Conservation (phyloP, 257 asterid genomes). For the Fraxinus pennsylvanica region DNA sequence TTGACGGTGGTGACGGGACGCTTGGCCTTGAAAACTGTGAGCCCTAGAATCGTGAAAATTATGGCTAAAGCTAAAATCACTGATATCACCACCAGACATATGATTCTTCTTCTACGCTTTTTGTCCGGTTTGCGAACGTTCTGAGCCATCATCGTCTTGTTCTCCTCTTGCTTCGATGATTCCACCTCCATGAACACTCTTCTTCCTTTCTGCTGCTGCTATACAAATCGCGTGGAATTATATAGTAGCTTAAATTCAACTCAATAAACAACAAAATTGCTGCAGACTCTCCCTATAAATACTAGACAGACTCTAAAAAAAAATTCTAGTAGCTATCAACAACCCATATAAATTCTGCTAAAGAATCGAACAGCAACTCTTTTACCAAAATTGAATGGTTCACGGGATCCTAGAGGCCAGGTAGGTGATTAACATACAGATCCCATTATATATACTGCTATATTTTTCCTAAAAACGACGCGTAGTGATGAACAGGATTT, state of each 20-base stretch:
- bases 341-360: background rate
- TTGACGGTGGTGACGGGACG: conserved; percentile 52
- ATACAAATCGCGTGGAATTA: background rate
- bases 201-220: background rate
- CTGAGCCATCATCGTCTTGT: background rate
- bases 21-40: conserved; percentile 72
- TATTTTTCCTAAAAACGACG: background rate
- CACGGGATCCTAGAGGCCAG: background rate
- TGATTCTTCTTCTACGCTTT: conserved; percentile 20
- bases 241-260: background rate
- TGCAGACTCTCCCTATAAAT: background rate
- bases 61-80: conserved; percentile 31
- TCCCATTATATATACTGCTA: background rate
- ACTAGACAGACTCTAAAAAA: background rate
- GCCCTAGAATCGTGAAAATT: conserved; percentile 44
- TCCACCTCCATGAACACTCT: background rate
- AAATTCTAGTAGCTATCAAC: background rate
- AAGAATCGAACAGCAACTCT: background rate
- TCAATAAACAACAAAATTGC: no score
- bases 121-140: background rate
- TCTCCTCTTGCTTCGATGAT: background rate
- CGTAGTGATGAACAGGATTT: background rate
- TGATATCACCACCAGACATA: conserved; percentile 32
- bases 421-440: background rate
- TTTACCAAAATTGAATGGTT: background rate